phyloP scores from a whole-genome alignment of 768 basidiomycete species.

The Collybiopsis luxurians region DNA sequence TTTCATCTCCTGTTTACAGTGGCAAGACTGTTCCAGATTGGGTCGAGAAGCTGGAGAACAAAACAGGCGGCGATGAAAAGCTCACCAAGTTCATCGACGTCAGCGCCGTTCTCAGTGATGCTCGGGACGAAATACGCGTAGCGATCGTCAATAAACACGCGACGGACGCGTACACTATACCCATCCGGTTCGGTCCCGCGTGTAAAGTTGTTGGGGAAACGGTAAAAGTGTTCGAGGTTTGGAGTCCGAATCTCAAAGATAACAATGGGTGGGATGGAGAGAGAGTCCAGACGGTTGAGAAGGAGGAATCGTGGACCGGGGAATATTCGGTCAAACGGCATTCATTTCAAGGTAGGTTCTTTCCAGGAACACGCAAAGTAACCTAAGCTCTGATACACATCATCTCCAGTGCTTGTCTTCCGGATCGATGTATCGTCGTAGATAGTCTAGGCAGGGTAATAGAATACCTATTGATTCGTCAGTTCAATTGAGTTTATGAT shows the following conservation, averaged over 20 bases:
- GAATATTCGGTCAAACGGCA: slow-evolving; percentile 39
- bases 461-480: no score
- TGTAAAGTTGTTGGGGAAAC: slow-evolving; percentile 15
- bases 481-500: no score
- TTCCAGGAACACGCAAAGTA: background rate
- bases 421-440: background rate
- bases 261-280: slow-evolving; percentile 43
- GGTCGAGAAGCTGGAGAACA: slow-evolving; percentile 41
- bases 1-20: slow-evolving; percentile 32
- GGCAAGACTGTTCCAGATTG: slow-evolving; percentile 53
- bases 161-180: slow-evolving; percentile 31
- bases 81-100: slow-evolving; percentile 47
- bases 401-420: background rate
- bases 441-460: background rate
- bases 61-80: slow-evolving; percentile 22
- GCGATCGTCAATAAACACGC: slow-evolving; percentile 54
- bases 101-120: slow-evolving; percentile 39
- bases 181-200: slow-evolving; percentile 34
- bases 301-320: slow-evolving; percentile 30
- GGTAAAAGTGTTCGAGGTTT: slow-evolving; percentile 49
- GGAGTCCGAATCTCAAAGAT: slow-evolving; percentile 42
- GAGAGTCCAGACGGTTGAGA: slow-evolving; percentile 31
- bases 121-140: slow-evolving; percentile 39
- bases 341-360: slow-evolving; percentile 42
- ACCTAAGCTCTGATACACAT: background rate